Evolutionary conservation across 2,329 filamentous ascomycete genomes (phyloP).

Genomic region (Rutstroemia sp.): DNA sequence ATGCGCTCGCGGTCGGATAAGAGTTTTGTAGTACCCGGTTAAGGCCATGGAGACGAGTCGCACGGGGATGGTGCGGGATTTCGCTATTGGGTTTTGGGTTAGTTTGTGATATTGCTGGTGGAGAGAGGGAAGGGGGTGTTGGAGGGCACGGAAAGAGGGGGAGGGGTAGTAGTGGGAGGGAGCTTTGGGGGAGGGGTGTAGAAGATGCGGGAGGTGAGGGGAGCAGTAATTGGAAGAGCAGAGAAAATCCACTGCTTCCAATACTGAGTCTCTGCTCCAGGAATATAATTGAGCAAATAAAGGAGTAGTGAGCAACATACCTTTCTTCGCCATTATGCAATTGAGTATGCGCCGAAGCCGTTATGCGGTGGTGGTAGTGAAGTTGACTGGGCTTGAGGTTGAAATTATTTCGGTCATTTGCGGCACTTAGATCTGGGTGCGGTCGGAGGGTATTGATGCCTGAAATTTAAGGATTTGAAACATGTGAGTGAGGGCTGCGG

Average conservation of each 20-base stretch:
- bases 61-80: constrained; percentile 87
- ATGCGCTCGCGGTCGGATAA: constrained; percentile 72
- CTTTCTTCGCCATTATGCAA: constrained; percentile 1
- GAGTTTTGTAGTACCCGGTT: constrained; percentile 95
- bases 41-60: constrained; percentile 97
- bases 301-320: not conserved
- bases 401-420: not conserved
- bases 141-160: not conserved
- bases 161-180: not conserved
- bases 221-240: not conserved
- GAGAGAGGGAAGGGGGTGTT: not conserved
- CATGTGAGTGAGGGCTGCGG: no score
- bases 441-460: no score
- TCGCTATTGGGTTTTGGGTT: constrained; percentile 37
- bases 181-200: no score
- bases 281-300: no score
- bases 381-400: not conserved
- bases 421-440: not conserved
- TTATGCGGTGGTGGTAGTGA: not conserved
- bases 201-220: not conserved
- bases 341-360: no score
- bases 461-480: no score
- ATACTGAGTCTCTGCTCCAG: no score
- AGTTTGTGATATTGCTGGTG: not conserved
- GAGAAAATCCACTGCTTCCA: no score